Evolutionary conservation across 179 eudicot genomes (phyloP).

Genomic region (Spergularia azorica): DNA sequence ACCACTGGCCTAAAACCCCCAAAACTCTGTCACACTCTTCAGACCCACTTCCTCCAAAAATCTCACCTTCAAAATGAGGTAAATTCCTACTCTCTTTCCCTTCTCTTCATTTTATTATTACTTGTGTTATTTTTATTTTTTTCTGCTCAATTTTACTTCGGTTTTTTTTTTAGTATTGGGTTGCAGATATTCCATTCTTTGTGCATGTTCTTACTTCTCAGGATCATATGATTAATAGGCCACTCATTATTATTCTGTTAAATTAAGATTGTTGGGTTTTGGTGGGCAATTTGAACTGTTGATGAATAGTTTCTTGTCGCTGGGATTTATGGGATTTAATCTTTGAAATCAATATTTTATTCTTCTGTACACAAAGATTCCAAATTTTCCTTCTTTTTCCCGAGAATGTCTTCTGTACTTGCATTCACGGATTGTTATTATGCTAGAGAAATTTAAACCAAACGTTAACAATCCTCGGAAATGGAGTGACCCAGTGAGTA

Average conservation of each 20-base stretch:
- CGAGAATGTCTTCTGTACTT: background rate
- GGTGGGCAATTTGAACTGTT: no score
- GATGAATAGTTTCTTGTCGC: background rate
- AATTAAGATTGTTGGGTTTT: no score
- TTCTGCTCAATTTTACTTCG: background rate
- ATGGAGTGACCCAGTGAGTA: background rate
- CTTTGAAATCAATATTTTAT: background rate
- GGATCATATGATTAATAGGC: no score
- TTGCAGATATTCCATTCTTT: no score
- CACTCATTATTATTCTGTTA: no score
- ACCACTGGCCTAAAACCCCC: background rate
- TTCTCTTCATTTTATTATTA: background rate
- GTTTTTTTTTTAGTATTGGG: no score
- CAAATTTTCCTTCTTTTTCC: background rate
- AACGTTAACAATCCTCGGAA: no score
- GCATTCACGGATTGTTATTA: background rate
- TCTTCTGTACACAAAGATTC: background rate
- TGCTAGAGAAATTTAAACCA: background rate
- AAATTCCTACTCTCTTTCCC: background rate
- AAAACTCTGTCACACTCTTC: background rate
- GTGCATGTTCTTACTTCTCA: no score
- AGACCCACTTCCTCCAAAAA: background rate
- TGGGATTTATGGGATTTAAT: background rate
- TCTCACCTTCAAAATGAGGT: background rate
- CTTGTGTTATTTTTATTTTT: background rate